Evolutionary conservation across 345 rosid species (phyloP).

Genomic region (Litchi chinensis): DNA sequence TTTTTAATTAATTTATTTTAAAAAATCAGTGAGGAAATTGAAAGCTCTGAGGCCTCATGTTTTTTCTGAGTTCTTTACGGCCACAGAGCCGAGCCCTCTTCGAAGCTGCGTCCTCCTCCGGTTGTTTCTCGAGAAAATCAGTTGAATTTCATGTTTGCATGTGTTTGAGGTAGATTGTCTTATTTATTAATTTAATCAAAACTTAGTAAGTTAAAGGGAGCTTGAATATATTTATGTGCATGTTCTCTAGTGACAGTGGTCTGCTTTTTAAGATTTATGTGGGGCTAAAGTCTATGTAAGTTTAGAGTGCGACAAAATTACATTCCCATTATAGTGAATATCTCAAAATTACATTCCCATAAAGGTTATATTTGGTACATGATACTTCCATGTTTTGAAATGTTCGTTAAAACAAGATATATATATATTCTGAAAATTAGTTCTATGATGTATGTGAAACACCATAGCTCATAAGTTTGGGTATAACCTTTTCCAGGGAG

Average conservation of each 20-base stretch:
- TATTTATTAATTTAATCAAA: no score
- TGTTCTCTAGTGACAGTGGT: not conserved
- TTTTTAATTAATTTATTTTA: not conserved
- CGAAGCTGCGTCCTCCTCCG: conserved; percentile 42
- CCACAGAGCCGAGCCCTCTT: conserved; percentile 44
- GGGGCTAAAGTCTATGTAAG: not conserved
- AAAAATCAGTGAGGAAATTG: conserved; percentile 48
- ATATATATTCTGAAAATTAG: not conserved
- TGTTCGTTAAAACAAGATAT: not conserved
- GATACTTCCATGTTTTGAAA: not conserved
- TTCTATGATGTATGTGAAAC: not conserved
- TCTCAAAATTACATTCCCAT: not conserved
- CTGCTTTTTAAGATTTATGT: not conserved
- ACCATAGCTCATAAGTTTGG: not conserved
- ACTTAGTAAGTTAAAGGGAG: not conserved
- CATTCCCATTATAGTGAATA: not conserved
- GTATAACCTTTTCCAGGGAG: conserved; percentile 51
- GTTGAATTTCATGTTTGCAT: not conserved
- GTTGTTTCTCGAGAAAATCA: conserved; percentile 19
- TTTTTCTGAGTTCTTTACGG: conserved; percentile 53
- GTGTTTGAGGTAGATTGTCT: not conserved
- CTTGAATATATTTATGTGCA: not conserved
- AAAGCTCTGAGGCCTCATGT: conserved; percentile 52
- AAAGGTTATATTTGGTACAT: not conserved
- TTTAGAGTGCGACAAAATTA: no score